Base-by-base conservation (phyloP, 2,329 filamentous ascomycete species). In the Scopulariopsis brevicaulis region DNA sequence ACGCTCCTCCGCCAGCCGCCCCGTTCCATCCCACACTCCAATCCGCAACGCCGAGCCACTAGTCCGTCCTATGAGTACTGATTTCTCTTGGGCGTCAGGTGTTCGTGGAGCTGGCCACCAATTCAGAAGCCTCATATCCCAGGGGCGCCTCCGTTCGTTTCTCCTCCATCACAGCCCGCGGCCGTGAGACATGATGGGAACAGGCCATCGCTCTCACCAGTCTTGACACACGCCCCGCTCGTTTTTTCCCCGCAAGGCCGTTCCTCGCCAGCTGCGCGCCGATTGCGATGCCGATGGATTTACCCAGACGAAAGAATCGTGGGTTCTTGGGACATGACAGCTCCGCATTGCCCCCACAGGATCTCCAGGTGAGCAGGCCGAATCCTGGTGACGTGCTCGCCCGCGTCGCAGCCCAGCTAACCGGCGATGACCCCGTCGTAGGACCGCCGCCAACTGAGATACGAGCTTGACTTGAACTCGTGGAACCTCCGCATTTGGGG, bases 401-500 rank as follows among this genome's bases (percentile, higher is more conserved):
- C 25, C 20, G 54, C 54, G 24, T 20, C 54, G 34, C 35, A 37
- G 25, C 22, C 28, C 12, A 34, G 40, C 54, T 56, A 63, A 73
- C 66, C 59, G 58, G 8, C 34, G 54, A 24, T 34, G 24, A 10
- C 20, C 8, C 46, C 12, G 20, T 24, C 51, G 60, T 62, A 79
- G 76, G 77, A 80, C 65, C 77, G 77, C 55, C 71, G 73, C 58
- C 77, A 80, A 62, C 63, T 80, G 40, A 74, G 77, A 59, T 79
- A 79, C 64, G 77, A 80, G 63, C 72, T 80, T 40, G 77, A 80
- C 60, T 68, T 80, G 20, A 80, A 80, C 63, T 75, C 75, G 1
- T 80, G 77, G 77, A 80, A 80, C 63, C 65, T 80, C 55, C 72
- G 77, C 50, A 79, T 80, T 51, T 80, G 77, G 77, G 77, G 74